A percentile compares a stretch with the other conserved stretches of the same genome.
These are phyloP conservation scores for Fusarium sp. DNA, from an alignment of 2,329 filamentous ascomycete genomes.

Conservation along the genomic window DNA sequence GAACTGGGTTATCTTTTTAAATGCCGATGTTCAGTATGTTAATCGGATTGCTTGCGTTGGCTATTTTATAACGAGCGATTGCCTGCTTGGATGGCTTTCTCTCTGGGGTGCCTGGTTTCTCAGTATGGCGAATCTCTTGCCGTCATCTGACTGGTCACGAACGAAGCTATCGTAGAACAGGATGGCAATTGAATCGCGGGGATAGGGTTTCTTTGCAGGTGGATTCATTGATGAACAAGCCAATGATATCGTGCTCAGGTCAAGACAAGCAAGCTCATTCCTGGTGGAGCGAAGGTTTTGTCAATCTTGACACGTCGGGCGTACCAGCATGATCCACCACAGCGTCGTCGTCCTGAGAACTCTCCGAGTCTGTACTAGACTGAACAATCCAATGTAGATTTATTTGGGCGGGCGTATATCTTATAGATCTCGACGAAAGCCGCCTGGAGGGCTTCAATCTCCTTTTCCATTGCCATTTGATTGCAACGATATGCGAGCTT, in stretches of 20 bases:
- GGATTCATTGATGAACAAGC: not conserved
- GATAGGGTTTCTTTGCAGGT: too few relatives aligned
- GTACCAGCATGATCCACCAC: not conserved
- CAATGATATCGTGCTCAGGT: not conserved
- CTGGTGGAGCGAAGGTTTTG: not conserved
- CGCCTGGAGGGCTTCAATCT: not conserved
- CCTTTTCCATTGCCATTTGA: not conserved
- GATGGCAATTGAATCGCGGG: too few relatives aligned
- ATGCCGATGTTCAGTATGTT: too few relatives aligned
- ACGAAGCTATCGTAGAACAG: not conserved
- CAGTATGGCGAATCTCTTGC: not conserved
- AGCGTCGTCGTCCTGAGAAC: not conserved
- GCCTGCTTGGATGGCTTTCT: too few relatives aligned
- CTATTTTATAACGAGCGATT: too few relatives aligned
- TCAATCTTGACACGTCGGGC: not conserved
- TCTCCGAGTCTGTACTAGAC: not conserved
- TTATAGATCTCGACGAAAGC: not conserved
- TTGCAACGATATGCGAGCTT: not conserved
- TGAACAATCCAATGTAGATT: not conserved
- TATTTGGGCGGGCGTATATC: not conserved
- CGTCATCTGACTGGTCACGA: not conserved
- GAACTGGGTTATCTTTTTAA: too few relatives aligned
- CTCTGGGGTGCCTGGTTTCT: not conserved
- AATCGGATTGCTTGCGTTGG: too few relatives aligned
- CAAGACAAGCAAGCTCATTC: not conserved